Evolutionary conservation across 169 alveolate species (phyloP).

Genomic region (Neospora caninum): DNA sequence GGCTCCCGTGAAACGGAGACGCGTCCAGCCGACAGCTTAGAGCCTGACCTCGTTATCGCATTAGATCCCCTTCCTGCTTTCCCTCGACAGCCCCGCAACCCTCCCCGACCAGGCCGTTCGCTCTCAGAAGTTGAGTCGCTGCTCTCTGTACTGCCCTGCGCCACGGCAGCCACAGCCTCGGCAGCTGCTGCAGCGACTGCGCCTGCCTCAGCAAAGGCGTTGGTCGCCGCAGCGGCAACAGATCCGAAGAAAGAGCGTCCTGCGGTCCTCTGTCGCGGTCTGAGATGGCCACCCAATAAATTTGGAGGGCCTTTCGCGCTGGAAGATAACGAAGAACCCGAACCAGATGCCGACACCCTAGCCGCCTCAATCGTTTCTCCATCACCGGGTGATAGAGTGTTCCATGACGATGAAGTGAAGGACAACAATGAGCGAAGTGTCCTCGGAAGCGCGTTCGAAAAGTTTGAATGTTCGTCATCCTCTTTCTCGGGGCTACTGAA

Average conservation of each 20-base stretch:
- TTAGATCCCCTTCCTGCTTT: background rate
- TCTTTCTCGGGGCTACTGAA: background rate
- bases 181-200: slow-evolving; percentile 33
- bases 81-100: background rate
- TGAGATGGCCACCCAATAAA: background rate
- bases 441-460: background rate
- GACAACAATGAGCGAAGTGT: background rate
- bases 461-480: background rate
- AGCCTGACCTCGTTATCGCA: background rate
- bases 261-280: background rate
- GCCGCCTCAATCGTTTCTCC: background rate
- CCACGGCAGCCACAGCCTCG: slow-evolving; percentile 17
- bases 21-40: background rate
- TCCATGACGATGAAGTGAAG: background rate
- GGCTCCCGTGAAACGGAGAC: background rate
- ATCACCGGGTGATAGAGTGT: background rate
- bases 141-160: background rate
- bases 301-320: background rate
- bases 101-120: background rate
- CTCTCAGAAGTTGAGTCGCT: background rate
- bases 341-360: background rate
- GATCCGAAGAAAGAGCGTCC: background rate
- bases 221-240: slow-evolving; percentile 4
- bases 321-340: background rate
- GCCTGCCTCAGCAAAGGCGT: slow-evolving; percentile 29